Base-by-base conservation (phyloP, 2,329 filamentous ascomycete genomes). In the Colletotrichum theobromicola region DNA sequence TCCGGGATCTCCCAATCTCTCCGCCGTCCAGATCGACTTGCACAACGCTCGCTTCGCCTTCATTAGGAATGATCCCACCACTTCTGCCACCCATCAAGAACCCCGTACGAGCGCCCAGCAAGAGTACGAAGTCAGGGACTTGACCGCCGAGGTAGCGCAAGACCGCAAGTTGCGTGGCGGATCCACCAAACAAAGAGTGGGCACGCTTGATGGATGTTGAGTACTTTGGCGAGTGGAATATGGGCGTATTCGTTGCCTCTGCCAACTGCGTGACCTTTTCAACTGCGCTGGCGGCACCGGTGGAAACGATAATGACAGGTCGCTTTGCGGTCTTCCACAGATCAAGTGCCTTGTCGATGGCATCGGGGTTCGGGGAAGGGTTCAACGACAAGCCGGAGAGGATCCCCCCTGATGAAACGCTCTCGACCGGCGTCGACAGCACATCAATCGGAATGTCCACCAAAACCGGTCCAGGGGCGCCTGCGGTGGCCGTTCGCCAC, bases 381-480 rank as follows among this genome's bases (percentile, higher is more conserved):
- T 32, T n/a, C 37, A n/a, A 24, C 8, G 10, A 67, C 50, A 21
- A 53, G 61, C 62, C 34, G 24, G 68, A 64, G 16, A 35, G 65
- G 18, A 71, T 21, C 4, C 61, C 65, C 7, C 68, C 68, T 35
- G 34, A 71, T 15, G 68, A 63, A 21, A 67, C 34, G 62, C 50
- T 67, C 34, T 46, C 42, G 9, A 67, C 68, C 0, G 68, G 68
- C n/a, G 28, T 71, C 46, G 66, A 71, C 18, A 71, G 62, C 8
- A 71, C 46, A 4, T 71, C 68, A 7, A 71, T 67, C 6, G 68
- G 62, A 32, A 71, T 67, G 53, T 71, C 68, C 9, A 71, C 68
- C 5, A 71, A 35, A 2, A 71, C 68, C 53, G 68, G 68, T 28
- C 68, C 68, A 34, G 68, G 62, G 16, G 68, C 68, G 7, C 68